Conservation (phyloP, 2,329 filamentous ascomycete species). For the Aplosporella prunicola region DNA sequence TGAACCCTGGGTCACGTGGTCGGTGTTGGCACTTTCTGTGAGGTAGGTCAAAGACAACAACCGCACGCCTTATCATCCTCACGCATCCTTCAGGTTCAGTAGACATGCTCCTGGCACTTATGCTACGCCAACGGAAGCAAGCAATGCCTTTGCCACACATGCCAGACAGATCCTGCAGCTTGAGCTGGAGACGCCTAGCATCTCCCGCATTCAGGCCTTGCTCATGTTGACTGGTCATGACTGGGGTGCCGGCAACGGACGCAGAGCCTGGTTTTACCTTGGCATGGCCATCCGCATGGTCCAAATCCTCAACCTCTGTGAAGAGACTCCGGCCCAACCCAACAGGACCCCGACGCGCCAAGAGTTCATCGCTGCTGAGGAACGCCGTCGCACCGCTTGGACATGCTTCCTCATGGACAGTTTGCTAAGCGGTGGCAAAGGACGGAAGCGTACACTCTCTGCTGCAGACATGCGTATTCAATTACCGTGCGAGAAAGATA, state of each 20-base stretch:
- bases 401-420: constrained; percentile 36
- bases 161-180: constrained; percentile 31
- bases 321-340: constrained; percentile 23
- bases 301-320: constrained; percentile 32
- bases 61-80: constrained; percentile 4
- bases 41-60: constrained; percentile 21
- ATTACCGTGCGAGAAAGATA: constrained; percentile 30
- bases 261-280: constrained; percentile 32
- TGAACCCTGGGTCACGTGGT: constrained; percentile 32
- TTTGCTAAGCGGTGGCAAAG: constrained; percentile 31
- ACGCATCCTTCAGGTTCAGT: constrained; percentile 23
- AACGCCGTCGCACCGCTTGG: constrained; percentile 31
- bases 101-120: constrained; percentile 28
- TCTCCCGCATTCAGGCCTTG: constrained; percentile 31
- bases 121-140: constrained; percentile 28
- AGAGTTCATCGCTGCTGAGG: constrained; percentile 33
- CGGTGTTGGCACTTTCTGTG: constrained; percentile 32
- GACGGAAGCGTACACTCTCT: constrained; percentile 27
- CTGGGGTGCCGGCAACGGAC: constrained; percentile 37
- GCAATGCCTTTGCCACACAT: constrained; percentile 33
- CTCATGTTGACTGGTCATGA: constrained; percentile 38
- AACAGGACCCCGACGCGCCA: constrained; percentile 26
- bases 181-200: constrained; percentile 30
- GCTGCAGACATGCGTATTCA: constrained; percentile 30
- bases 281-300: constrained; percentile 33